Base-by-base conservation (phyloP, 768 basidiomycete species). In the Trametopsis cervina region DNA sequence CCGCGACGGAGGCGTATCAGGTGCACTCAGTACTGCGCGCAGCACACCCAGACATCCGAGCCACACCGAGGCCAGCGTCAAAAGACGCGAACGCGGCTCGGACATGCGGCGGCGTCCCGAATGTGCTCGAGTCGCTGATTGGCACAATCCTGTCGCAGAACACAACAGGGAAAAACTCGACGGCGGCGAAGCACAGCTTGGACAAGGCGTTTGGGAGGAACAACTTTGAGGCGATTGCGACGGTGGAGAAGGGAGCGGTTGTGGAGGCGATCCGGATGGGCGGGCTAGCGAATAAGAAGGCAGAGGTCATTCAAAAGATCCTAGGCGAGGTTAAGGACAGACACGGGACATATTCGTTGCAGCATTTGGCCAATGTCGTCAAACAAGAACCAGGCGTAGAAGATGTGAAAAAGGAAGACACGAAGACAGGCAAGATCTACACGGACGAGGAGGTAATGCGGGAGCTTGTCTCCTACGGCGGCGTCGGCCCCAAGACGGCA, bases 401-500 rank as follows among this genome's bases (percentile, higher is more conserved):
- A 2, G 55, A 55, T 13, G 35, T n/a, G 12, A 40, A 54, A 35
- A n/a, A n/a, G n/a, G n/a, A n/a, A n/a, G n/a, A n/a, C n/a, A n/a
- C n/a, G n/a, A n/a, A n/a, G n/a, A n/a, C n/a, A n/a, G 42, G 42
- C 15, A 58, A 50, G 44, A 20, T 5, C 9, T 50, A 66, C 22
- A 54, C 73, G 0, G 69, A 81, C 58, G 72, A 72, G 23, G 67
- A 68, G n/a, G 71, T 74, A 26, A 81, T 80, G 79, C 60, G 68
- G 52, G 78, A 76, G 52, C 69, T 82, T 22, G 71, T 79, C 12
- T 71, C 77, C 3, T 76, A 76, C 47, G 62, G 71, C 24, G 80
- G 80, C 0, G 79, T 83, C 9, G 79, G 80, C 1, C 80, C 78
- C 1, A 81, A 81, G 62, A 81, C 79, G 1, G 80, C 78, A 1